phyloP scores from a whole-genome alignment of 176 grass and related monocot species.

The Guadua angustifolia region DNA sequence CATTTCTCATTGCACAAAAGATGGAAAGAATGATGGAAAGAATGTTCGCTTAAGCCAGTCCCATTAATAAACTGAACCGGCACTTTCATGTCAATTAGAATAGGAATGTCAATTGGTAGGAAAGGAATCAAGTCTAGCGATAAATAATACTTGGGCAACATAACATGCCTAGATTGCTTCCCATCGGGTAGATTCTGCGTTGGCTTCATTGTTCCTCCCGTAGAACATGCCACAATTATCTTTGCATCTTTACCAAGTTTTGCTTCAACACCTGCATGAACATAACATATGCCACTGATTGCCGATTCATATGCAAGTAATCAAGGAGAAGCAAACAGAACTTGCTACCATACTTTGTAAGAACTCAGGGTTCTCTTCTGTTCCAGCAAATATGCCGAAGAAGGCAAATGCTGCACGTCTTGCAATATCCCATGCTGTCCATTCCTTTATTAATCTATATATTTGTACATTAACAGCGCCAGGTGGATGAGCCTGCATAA shows the following conservation, averaged over 20 bases:
- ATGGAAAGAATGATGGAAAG: neutral
- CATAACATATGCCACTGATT: conserved; percentile 18
- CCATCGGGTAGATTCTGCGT: conserved; percentile 93
- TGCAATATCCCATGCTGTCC: conserved; percentile 99
- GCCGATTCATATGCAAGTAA: conserved; percentile 2
- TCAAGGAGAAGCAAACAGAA: conserved; percentile 19
- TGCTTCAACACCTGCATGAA: conserved; percentile 62
- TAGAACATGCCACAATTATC: conserved; percentile 94
- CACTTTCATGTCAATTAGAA: neutral
- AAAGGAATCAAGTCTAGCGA: neutral
- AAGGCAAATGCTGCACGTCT: conserved; percentile 96
- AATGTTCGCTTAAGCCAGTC: neutral
- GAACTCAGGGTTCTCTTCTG: conserved; percentile 97
- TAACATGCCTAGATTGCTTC: conserved; percentile 80
- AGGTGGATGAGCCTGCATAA: conserved; percentile 78
- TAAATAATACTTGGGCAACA: conserved; percentile 26
- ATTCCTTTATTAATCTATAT: conserved; percentile 99
- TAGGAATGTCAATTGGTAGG: neutral
- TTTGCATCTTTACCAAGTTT: conserved; percentile 91
- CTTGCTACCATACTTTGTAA: conserved; percentile 60
- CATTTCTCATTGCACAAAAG: neutral
- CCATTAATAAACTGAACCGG: neutral
- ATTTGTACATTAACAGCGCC: conserved; percentile 98
- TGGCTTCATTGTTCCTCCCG: conserved; percentile 85
- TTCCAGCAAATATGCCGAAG: conserved; percentile 96